A percentile compares a stretch with the other conserved stretches of the same genome.
These are phyloP conservation scores for Penicillium robsamsonii DNA, from an alignment of 495 filamentous ascomycete species.

Conservation along the genomic window DNA sequence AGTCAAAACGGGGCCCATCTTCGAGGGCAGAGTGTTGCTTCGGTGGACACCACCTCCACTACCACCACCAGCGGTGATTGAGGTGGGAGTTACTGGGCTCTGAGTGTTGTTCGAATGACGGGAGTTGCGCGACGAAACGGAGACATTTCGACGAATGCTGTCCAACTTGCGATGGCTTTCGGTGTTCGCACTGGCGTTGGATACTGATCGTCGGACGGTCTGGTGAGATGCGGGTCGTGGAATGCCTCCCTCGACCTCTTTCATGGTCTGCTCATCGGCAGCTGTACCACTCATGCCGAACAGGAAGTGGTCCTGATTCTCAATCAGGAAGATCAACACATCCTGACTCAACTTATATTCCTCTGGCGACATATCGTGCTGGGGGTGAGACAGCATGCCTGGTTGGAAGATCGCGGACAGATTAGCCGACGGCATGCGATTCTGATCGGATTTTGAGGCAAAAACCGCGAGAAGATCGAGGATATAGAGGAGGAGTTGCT, in stretches of 20 bases:
- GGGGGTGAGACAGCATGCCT: slow-evolving; percentile 88
- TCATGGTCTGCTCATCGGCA: slow-evolving; percentile 81
- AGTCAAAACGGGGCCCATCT: slow-evolving; percentile 73
- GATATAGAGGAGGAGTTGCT: slow-evolving; percentile 93
- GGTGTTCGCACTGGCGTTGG: slow-evolving; percentile 80
- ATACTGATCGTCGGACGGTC: slow-evolving; percentile 70
- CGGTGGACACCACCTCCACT: slow-evolving; percentile 69
- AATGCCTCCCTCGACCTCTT: slow-evolving; percentile 70
- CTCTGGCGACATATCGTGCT: slow-evolving; percentile 89
- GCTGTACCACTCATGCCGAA: slow-evolving; percentile 94
- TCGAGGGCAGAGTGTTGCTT: slow-evolving; percentile 95
- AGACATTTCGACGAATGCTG: slow-evolving; percentile 79
- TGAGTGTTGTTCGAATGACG: slow-evolving; percentile 65
- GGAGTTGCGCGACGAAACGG: slow-evolving; percentile 68
- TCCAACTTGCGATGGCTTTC: slow-evolving; percentile 77
- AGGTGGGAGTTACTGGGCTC: slow-evolving; percentile 68
- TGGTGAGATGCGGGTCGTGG: slow-evolving; percentile 53
- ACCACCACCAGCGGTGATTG: slow-evolving; percentile 47
- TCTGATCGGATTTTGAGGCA: slow-evolving; percentile 93
- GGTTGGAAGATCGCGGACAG: slow-evolving; percentile 98
- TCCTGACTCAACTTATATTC: slow-evolving; percentile 96
- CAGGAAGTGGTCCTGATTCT: slow-evolving; percentile 88
- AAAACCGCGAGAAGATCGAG: slow-evolving; percentile 98
- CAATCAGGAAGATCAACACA: slow-evolving; percentile 95
- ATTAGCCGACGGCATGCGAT: slow-evolving; percentile 94